Conservation (phyloP, 495 filamentous ascomycete genomes). For the Penicillium chermesinum region DNA sequence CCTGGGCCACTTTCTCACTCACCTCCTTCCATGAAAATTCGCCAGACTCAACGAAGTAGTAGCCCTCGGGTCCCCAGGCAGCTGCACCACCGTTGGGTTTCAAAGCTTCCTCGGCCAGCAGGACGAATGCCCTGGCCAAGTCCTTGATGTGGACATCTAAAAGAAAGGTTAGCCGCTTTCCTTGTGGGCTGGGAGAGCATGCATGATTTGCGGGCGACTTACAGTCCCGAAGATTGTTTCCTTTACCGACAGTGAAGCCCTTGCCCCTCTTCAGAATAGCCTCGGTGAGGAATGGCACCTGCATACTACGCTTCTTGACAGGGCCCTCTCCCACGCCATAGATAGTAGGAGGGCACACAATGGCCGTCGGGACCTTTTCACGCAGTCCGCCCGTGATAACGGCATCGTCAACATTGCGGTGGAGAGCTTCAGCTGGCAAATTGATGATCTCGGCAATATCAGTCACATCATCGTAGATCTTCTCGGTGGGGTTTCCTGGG, state of each 20-base stretch:
- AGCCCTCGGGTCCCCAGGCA: background rate
- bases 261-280: conserved; percentile 5
- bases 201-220: background rate
- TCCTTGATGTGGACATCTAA: conserved; percentile 1
- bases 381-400: background rate
- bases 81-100: conserved; percentile 1
- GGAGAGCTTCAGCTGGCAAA: background rate
- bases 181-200: too few relatives aligned
- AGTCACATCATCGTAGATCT: conserved; percentile 2
- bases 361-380: background rate
- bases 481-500: background rate
- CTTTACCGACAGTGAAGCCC: conserved; percentile 5
- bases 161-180: background rate
- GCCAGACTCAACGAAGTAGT: conserved; percentile 3
- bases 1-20: background rate
- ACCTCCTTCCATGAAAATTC: conserved; percentile 2
- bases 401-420: conserved; percentile 5
- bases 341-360: conserved; percentile 5
- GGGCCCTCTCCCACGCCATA: conserved; percentile 5
- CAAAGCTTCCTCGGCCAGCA: conserved; percentile 1
- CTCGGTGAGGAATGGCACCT: conserved; percentile 3
- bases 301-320: conserved; percentile 6
- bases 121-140: background rate
- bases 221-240: conserved; percentile 7
- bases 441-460: background rate